These are phyloP conservation scores for Capsicum rhomboideum DNA, from an alignment of 257 asterid species.

Conservation along the genomic window DNA sequence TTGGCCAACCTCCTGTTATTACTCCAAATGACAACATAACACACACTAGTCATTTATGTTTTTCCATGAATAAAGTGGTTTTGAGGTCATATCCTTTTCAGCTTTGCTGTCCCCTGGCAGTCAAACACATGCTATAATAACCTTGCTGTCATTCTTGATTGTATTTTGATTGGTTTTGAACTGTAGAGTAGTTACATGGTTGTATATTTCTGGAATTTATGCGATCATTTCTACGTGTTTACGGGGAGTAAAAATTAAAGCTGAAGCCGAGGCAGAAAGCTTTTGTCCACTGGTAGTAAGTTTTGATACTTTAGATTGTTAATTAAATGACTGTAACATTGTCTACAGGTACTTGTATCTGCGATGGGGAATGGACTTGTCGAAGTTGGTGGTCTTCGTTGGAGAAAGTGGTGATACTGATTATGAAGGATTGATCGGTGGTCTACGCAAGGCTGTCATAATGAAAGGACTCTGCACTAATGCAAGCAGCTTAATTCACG, in stretches of 20 bases:
- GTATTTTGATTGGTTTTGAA: neutral
- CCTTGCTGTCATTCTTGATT: neutral
- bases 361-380: slow-evolving; percentile 94
- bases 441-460: slow-evolving; percentile 78
- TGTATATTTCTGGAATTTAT: neutral
- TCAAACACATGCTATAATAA: neutral
- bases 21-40: neutral
- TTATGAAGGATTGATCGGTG: slow-evolving; percentile 89
- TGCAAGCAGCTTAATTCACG: slow-evolving; percentile 53
- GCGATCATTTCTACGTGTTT: neutral
- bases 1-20: neutral
- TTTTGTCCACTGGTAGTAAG: neutral
- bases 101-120: neutral
- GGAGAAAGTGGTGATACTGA: slow-evolving; percentile 99
- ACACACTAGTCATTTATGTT: neutral
- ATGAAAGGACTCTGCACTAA: slow-evolving; percentile 62
- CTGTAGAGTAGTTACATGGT: neutral
- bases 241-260: neutral
- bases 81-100: neutral
- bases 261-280: neutral
- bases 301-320: neutral
- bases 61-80: neutral
- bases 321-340: neutral
- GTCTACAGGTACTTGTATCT: slow-evolving; percentile 69
- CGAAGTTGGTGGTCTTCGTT: slow-evolving; percentile 79